These are phyloP conservation scores for Colletotrichum somersetense DNA, from an alignment of 2,329 filamentous ascomycete species.

Conservation along the genomic window DNA sequence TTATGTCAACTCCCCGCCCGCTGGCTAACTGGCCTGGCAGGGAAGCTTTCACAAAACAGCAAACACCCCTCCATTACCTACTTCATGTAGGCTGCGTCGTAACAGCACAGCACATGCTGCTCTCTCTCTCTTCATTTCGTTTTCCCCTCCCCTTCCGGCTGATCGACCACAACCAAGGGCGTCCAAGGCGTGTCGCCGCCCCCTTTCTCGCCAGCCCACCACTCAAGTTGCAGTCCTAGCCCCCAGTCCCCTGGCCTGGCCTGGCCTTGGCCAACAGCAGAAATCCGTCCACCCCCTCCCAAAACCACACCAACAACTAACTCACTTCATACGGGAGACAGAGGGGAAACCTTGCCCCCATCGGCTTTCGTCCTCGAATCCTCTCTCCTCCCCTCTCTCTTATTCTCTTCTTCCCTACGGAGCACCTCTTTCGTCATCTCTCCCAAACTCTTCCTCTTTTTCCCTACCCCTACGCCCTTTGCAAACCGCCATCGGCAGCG, in stretches of 20 bases:
- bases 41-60: background rate
- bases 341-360: constrained; percentile 23
- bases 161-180: constrained; percentile 36
- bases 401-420: too few relatives aligned
- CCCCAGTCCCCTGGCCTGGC: constrained; percentile 9
- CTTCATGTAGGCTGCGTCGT: background rate
- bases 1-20: background rate
- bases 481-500: background rate
- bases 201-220: constrained; percentile 29
- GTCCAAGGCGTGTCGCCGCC: constrained; percentile 30
- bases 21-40: background rate
- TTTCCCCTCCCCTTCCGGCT: constrained; percentile 33
- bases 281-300: constrained; percentile 22
- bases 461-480: background rate
- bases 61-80: background rate
- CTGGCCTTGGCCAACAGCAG: constrained; percentile 5
- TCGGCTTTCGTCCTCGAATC: constrained; percentile 31
- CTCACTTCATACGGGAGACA: constrained; percentile 3
- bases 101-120: background rate
- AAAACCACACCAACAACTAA: constrained; percentile 11
- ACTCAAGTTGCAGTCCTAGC: constrained; percentile 22
- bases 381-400: too few relatives aligned
- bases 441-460: background rate
- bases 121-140: constrained; percentile 1
- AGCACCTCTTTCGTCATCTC: background rate